Base-by-base conservation (phyloP, 352 stramenopile species). In the Phytophthora constricta region DNA sequence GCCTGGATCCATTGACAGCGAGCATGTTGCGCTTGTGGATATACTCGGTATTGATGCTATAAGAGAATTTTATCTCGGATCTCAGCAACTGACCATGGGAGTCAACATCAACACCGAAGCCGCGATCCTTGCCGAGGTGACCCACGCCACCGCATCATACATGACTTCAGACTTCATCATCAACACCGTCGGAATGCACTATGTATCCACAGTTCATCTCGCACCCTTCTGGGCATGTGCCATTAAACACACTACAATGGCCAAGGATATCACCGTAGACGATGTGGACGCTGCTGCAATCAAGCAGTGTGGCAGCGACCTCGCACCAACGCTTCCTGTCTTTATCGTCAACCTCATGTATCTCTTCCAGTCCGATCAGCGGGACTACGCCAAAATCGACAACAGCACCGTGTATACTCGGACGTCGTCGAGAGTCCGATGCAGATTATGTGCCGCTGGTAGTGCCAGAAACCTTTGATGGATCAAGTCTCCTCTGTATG, bases 211-310 rank as follows among this genome's bases (percentile, higher is more conserved):
- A 0, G 75, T 72, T 49, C 63, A 79, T 33, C 56, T 83, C 28
- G 75, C 72, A 25, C 72, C 72, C 4, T 83, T 83, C 62, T 83
- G 75, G 75, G 66, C 78, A 23, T 83, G 75, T 33, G 71, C 68
- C 4, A 80, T 83, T n/a, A 60, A 70, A 16, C 62, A 79, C 46
- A 79, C 68, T 17, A 70, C 65, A 7, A 80, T 83, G 75, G 65
- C 58, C 31, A 83, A 83, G 37, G 51, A 60, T 4, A 62, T 80
- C 2, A 57, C 53, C 4, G 22, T 77, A 2, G 41, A 20, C 4
- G 50, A 77, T 27, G 65, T 83, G 7, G 71, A 78, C 25, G 62
- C 45, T 5, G 16, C 17, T 4, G 28, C 45, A 1, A 74, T 80
- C 20, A 67, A 61, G 16, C 45, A 66, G 22, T 83, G 72, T 33